Conservation (phyloP, 257 asterid species). For the Plectranthus barbatus region DNA sequence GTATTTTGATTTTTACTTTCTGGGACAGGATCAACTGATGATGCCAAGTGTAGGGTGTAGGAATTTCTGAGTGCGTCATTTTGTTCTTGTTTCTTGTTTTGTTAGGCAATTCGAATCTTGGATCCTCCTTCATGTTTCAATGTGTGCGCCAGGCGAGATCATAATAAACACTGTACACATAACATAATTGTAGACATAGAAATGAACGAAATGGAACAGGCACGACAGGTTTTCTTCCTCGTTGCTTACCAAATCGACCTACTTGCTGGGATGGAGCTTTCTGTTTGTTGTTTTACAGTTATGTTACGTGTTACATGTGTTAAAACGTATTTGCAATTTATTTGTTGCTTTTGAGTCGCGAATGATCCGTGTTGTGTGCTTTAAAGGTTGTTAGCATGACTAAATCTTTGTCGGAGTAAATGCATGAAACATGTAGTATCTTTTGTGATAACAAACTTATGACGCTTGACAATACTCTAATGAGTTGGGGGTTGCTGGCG, state of each 20-base stretch:
- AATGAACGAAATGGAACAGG: neutral
- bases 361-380: neutral
- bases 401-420: neutral
- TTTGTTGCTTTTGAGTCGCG: neutral
- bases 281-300: neutral
- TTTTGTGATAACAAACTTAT: neutral
- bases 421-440: neutral
- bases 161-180: neutral
- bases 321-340: neutral
- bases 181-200: neutral
- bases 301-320: too few relatives aligned
- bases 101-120: neutral
- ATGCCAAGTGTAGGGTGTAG: slow-evolving; percentile 16
- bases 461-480: neutral
- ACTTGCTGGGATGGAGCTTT: neutral
- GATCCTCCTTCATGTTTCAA: neutral
- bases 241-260: neutral
- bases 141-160: neutral
- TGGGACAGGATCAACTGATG: slow-evolving; percentile 1
- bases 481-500: neutral
- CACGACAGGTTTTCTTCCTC: neutral
- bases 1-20: slow-evolving; percentile 2
- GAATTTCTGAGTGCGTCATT: neutral
- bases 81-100: neutral
- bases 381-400: too few relatives aligned